A percentile compares a stretch with the other conserved stretches of the same genome.
These are phyloP conservation scores for Chytriomyces sp. DNA, from an alignment of 192 early-diverging fungal species.

Conservation along the genomic window DNA sequence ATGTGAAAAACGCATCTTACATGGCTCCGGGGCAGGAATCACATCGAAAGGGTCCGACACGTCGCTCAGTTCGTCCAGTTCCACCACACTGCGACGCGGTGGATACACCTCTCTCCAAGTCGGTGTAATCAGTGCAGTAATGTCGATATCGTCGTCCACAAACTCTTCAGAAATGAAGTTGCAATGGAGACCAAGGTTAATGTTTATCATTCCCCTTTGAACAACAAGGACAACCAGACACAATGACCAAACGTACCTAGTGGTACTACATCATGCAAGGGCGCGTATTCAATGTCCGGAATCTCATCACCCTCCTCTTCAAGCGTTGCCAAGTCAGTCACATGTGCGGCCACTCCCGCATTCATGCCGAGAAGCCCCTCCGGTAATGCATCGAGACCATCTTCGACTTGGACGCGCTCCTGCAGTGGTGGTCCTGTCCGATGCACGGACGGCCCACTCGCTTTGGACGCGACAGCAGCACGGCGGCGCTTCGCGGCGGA, in stretches of 20 bases:
- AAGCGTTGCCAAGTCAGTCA: neutral
- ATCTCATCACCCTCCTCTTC: neutral
- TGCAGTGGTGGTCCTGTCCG: neutral
- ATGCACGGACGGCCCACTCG: neutral
- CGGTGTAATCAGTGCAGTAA: neutral
- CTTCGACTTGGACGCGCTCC: neutral
- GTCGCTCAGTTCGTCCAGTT: neutral
- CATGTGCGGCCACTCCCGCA: neutral
- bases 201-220: no score
- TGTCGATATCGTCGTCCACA: neutral
- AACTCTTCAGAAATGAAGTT: neutral
- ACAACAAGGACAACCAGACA: no score
- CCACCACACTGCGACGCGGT: neutral
- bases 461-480: neutral
- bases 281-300: constrained; percentile 15
- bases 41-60: neutral
- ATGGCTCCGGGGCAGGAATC: neutral
- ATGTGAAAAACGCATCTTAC: neutral
- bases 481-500: neutral
- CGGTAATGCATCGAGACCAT: neutral
- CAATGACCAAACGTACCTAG: neutral
- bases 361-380: neutral
- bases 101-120: neutral
- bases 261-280: neutral
- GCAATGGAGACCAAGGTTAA: no score